Evolutionary conservation across 139 green algal genomes (phyloP), one percentile per base, ranked within the genome.

Genomic region (Zygnema cylindricum): DNA sequence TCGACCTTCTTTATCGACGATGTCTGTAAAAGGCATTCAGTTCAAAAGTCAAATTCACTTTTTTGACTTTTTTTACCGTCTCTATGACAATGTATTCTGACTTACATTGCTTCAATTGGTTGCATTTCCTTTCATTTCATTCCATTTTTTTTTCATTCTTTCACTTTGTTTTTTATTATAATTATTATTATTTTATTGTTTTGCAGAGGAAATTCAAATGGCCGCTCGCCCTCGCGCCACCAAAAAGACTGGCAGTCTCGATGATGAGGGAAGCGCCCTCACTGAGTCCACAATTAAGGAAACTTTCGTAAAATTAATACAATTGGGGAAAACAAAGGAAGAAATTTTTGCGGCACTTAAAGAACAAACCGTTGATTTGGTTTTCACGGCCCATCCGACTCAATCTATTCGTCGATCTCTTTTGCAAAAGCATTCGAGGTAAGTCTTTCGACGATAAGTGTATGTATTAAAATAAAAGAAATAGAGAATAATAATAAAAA

Each of bases 201-300:
- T 21, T 76, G 33, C 69, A 88, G 83, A 88, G 83, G 83, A 88
- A 43, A 63, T 88, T 85, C 83, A 88, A 38, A 88, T 88, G 83
- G 69, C 83, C 23, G 40, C 41, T 23, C n/a, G 83, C n/a, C 69
- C 39, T 21, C 35, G 38, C 40, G 71, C 32, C 21, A 57, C 23
- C 2, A 54, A 33, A n/a, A 91, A 91, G 81, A 54, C 35, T 11
- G 86, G 86, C 2, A 33, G 32, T 36, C 41, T 91, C 25, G 43
- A 43, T 32, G 86, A 91, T 76, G 86, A 91, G 49, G 86, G 49
- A 0, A 89, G 40, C 71, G 86, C 57, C 1, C 25, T 91, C 38
- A 91, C 86, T 7, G 86, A 91, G 86, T 90, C 82, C 40, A 91
- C 39, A 7, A 88, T 90, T 36, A 82, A 55, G 23, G 86, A 91